Evolutionary conservation across 106 monocot genomes (phyloP).

Genomic region (Posidonia australis): DNA sequence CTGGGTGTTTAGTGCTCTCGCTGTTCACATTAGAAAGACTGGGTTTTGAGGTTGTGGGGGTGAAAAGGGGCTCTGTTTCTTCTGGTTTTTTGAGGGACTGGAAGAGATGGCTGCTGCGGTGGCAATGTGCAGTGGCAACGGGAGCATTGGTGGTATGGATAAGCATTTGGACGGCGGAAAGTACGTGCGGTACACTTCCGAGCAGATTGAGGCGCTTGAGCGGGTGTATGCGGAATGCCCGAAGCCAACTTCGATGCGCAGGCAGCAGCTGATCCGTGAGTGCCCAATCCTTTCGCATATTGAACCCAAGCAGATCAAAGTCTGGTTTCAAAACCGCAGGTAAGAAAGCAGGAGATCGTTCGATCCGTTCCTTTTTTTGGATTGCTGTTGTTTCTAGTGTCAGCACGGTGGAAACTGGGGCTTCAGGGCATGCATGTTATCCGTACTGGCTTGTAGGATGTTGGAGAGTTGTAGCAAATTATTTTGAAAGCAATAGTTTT

Average conservation of each 20-base stretch:
- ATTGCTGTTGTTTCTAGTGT: neutral
- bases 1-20: no score
- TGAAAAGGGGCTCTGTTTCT: no score
- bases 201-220: conserved; percentile 95
- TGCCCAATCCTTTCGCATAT: conserved; percentile 70
- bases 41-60: no score
- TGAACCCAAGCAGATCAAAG: conserved; percentile 82
- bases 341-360: conserved; percentile 1
- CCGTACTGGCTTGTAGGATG: neutral
- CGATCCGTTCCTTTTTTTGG: neutral
- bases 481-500: neutral
- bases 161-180: conserved; percentile 61
- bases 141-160: conserved; percentile 24
- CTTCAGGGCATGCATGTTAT: neutral
- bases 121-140: conserved; percentile 27
- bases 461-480: neutral
- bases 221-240: conserved; percentile 79
- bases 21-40: no score
- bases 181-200: conserved; percentile 85
- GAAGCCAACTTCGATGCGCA: conserved; percentile 70
- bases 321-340: conserved; percentile 90
- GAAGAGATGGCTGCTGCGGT: conserved; percentile 40
- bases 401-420: neutral
- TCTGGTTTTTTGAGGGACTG: no score
- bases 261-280: conserved; percentile 81